Evolutionary conservation across 73 alveolate genomes (phyloP).

Genomic region (Diophrys appendiculata): DNA sequence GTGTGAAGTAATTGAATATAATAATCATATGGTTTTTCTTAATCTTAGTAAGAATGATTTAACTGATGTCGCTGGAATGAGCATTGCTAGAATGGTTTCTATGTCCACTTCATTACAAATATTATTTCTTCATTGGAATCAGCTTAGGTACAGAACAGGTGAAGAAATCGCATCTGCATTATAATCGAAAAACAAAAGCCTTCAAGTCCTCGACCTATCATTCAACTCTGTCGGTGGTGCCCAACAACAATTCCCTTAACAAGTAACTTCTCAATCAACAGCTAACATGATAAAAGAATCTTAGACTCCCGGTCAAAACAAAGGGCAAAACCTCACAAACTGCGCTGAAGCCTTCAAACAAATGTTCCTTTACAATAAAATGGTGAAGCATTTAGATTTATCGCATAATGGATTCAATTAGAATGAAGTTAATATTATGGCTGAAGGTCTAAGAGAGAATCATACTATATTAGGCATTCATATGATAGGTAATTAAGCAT

Average conservation of each 20-base stretch:
- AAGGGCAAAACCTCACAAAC: background rate
- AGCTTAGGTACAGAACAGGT: constrained; percentile 41
- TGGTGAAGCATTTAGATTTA: constrained; percentile 46
- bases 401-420: constrained; percentile 25
- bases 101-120: constrained; percentile 18
- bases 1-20: constrained; percentile 11
- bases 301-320: background rate
- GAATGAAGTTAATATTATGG: constrained; percentile 34
- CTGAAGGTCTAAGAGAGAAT: constrained; percentile 44
- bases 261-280: background rate
- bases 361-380: constrained; percentile 23
- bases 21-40: background rate
- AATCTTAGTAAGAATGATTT: constrained; percentile 40
- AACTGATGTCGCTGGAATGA: constrained; percentile 41
- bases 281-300: background rate
- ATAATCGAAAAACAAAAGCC: constrained; percentile 10
- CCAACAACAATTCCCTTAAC: constrained; percentile 2
- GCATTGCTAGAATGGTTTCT: constrained; percentile 21
- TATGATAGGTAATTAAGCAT: constrained; percentile 50
- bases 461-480: constrained; percentile 58
- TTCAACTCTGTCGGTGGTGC: constrained; percentile 53
- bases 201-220: constrained; percentile 49
- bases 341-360: constrained; percentile 33
- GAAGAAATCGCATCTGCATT: constrained; percentile 36
- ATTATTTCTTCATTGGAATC: constrained; percentile 59